Conservation (phyloP, 2,329 filamentous ascomycete species). For the Fonsecaea pedrosoi region DNA sequence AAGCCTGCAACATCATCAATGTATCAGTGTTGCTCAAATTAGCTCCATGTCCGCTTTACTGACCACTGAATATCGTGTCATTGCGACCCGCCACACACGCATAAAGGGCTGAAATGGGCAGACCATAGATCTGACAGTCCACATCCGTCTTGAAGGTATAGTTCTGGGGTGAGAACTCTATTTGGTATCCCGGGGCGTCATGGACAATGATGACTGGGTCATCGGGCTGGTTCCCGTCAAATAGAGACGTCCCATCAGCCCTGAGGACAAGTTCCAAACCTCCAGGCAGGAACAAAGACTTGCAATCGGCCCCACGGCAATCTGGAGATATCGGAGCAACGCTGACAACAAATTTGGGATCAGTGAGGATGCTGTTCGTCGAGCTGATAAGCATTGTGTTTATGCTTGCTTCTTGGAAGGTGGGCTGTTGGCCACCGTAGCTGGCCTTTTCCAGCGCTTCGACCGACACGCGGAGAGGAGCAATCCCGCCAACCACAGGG, state of each 20-base stretch:
- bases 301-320: neutral
- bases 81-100: constrained; percentile 4
- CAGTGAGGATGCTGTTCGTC: constrained; percentile 5
- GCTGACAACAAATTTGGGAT: constrained; percentile 1
- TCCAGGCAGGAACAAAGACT: constrained; percentile 5
- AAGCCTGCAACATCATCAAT: neutral
- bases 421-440: neutral
- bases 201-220: constrained; percentile 7
- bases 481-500: constrained; percentile 1
- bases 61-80: constrained; percentile 1
- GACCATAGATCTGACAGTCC: constrained; percentile 3
- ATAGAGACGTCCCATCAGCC: neutral
- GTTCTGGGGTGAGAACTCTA: neutral
- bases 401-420: constrained; percentile 5
- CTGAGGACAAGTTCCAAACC: constrained; percentile 4
- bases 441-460: constrained; percentile 2
- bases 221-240: neutral
- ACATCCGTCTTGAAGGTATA: constrained; percentile 1
- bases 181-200: constrained; percentile 1
- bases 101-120: constrained; percentile 3
- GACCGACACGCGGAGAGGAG: neutral
- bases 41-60: neutral
- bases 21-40: neutral
- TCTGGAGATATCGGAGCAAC: neutral
- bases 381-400: constrained; percentile 10